Evolutionary conservation across 441 rosid species (phyloP).

Genomic region (Biscutella laevigata): DNA sequence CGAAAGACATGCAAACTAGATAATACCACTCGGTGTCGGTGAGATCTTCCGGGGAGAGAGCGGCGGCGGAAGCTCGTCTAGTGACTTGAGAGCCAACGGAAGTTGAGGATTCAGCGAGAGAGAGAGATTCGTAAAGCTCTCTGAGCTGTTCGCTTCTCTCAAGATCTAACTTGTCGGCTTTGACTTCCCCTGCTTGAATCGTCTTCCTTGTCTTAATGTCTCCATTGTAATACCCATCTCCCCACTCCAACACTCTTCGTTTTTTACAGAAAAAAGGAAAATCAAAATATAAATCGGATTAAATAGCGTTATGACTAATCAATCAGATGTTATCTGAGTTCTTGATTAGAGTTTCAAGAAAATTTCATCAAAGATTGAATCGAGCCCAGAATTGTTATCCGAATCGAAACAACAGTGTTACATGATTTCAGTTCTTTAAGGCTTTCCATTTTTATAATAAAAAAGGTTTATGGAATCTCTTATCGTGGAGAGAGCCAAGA

Average conservation of each 20-base stretch:
- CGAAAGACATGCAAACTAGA: too few species aligned
- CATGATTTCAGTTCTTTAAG: too few species aligned
- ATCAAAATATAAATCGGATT: too few species aligned
- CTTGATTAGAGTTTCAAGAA: too few species aligned
- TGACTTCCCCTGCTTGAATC: constrained; percentile 65
- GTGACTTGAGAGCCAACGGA: constrained; percentile 34
- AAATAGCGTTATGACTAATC: too few species aligned
- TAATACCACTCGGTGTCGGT: too few species aligned
- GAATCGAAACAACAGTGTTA: neutral
- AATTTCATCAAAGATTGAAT: too few species aligned
- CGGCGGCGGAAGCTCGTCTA: constrained; percentile 57
- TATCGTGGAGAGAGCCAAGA: too few species aligned
- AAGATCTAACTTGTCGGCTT: constrained; percentile 56
- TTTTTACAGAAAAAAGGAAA: neutral
- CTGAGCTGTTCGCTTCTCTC: constrained; percentile 87
- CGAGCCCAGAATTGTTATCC: neutral
- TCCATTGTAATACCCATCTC: constrained; percentile 91
- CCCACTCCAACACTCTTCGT: constrained; percentile 75
- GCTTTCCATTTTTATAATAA: too few species aligned
- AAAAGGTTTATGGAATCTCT: too few species aligned
- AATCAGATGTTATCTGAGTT: too few species aligned
- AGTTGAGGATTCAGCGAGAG: constrained; percentile 48
- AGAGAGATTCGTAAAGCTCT: constrained; percentile 72
- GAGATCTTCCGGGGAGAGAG: constrained; percentile 93
- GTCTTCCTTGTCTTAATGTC: constrained; percentile 94